A percentile compares a stretch with the other conserved stretches of the same genome.
phyloP scores from a whole-genome alignment of 768 basidiomycete species.

The Coprinopsis marcescibilis region DNA sequence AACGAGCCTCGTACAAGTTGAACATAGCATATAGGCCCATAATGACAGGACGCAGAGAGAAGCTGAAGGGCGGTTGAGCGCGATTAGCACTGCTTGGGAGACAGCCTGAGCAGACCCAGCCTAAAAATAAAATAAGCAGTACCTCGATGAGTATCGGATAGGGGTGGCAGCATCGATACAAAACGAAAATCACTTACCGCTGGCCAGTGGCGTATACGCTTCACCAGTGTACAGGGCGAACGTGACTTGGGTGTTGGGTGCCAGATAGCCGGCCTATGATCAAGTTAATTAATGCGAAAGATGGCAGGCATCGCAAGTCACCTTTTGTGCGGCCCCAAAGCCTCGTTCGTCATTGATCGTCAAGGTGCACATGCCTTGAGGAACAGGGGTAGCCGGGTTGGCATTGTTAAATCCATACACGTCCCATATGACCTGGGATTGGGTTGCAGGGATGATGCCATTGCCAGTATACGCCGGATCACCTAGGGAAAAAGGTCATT shows the following conservation, averaged over 20 bases:
- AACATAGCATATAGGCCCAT: too few relatives aligned
- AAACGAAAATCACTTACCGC: too few relatives aligned
- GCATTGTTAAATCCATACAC: slow-evolving; percentile 58
- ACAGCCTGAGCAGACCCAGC: too few relatives aligned
- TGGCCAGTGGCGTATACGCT: slow-evolving; percentile 51
- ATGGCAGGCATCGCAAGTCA: not conserved
- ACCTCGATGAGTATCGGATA: too few relatives aligned
- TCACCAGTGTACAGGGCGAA: slow-evolving; percentile 80
- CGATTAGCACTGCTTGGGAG: too few relatives aligned
- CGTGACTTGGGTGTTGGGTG: slow-evolving; percentile 54
- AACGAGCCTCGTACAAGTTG: too few relatives aligned
- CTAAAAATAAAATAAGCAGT: too few relatives aligned
- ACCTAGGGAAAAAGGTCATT: not conserved
- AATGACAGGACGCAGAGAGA: too few relatives aligned
- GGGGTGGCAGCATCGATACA: too few relatives aligned
- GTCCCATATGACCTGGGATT: slow-evolving; percentile 70
- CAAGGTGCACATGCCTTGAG: slow-evolving; percentile 65
- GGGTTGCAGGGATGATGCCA: slow-evolving; percentile 59
- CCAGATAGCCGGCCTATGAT: slow-evolving; percentile 47
- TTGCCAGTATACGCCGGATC: slow-evolving; percentile 23
- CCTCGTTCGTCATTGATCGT: slow-evolving; percentile 74
- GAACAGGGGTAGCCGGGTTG: slow-evolving; percentile 53
- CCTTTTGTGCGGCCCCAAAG: slow-evolving; percentile 38
- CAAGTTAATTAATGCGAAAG: not conserved
- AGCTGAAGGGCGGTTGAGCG: too few relatives aligned